A percentile compares a stretch with the other conserved stretches of the same genome.
Conservation (phyloP, 345 rosid species). For the Salix dunnii region DNA sequence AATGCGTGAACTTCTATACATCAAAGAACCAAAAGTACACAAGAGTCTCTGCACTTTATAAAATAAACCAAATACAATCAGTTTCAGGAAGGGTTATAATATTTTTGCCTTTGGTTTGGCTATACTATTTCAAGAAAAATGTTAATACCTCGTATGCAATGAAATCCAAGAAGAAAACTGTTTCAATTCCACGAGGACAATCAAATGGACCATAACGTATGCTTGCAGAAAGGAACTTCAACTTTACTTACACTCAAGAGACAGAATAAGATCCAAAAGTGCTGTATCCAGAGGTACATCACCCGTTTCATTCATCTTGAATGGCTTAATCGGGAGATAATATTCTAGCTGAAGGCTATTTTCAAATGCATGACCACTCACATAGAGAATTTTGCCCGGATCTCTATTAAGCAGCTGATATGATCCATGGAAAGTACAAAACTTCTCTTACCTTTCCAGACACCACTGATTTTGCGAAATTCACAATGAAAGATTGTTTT, state of each 20-base stretch:
- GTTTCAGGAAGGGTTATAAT: neutral
- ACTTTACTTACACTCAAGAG: conserved; percentile 93
- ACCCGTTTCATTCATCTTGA: conserved; percentile 58
- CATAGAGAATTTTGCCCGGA: conserved; percentile 68
- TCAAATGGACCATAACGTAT: neutral
- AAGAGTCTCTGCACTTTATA: neutral
- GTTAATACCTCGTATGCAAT: neutral
- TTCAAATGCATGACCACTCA: conserved; percentile 81
- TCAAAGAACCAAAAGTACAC: neutral
- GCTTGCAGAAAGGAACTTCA: neutral
- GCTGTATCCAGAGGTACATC: conserved; percentile 51
- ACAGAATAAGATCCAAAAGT: conserved; percentile 92
- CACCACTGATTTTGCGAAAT: neutral
- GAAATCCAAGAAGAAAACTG: neutral
- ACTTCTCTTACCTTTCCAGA: neutral
- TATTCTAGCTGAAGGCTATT: conserved; percentile 90
- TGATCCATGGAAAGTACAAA: neutral
- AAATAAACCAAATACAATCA: no score
- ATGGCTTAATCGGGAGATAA: conserved; percentile 71
- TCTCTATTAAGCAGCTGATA: conserved; percentile 55
- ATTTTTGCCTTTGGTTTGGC: neutral
- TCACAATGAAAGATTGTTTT: neutral
- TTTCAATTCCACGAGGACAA: neutral
- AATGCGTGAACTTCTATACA: neutral
- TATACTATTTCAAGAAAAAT: neutral